Evolutionary conservation across 768 basidiomycete genomes (phyloP), one percentile per base, ranked within the genome.

Genomic region (Russula virescens): DNA sequence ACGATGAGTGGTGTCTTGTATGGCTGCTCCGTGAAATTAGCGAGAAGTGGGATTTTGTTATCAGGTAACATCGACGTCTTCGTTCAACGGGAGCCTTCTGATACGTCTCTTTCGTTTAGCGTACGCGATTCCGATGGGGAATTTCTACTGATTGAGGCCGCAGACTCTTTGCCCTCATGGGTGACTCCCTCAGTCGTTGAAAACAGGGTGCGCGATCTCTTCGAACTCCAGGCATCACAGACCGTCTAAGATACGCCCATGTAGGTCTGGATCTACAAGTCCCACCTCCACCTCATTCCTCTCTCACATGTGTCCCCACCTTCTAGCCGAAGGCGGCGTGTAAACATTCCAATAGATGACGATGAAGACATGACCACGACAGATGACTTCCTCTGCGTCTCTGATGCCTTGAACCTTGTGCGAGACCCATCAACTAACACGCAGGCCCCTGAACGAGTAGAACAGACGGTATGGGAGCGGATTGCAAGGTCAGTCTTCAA

Each of bases 1-100:
- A 99, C 73, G 97, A 99, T 69, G 97, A 99, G 74, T 99, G 97
- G 97, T 88, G 87, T 71, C 80, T 83, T 16, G 94, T 98, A 19
- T 98, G 92, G 91, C 77, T 98, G 51, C 76, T 98, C 61, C 81
- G 79, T 68, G 82, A 91, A 73, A 78, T 96, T 61, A 88, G 86
- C 64, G 75, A 79, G 45, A 84, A 83, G 64, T 95, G 89, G 88
- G 88, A 94, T 66, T 73, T 94, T 42, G 84, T 82, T 11, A 83
- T 93, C 60, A 87, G 88, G 94, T 94, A 67, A 61, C 81, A 71
- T 13, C 31, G 34, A n/a, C 16, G 21, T 16, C 2, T 19, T 19
- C 1, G 21, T 16, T 58, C 23, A 51, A n/a, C 31, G 18, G 16
- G 8, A 19, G 28, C 52, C 59, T 19, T 55, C 46, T 60, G 54